phyloP scores from a whole-genome alignment of 768 basidiomycete species.

The Mycena crocata region DNA sequence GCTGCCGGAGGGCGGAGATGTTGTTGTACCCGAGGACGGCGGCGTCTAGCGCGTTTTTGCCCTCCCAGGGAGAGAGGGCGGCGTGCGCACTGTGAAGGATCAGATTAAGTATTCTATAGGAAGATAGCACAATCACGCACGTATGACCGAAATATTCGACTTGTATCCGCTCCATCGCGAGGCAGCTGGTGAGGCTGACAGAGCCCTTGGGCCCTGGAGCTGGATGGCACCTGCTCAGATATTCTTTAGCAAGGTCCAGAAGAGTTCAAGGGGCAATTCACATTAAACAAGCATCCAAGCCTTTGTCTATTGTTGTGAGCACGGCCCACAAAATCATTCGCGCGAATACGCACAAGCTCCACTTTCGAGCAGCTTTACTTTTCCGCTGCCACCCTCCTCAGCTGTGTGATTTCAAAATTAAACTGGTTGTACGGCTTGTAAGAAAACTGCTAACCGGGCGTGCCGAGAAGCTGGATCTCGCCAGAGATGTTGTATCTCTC shows the following conservation, averaged over 20 bases:
- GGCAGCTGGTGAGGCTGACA: conserved; percentile 70
- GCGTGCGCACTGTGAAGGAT: conserved; percentile 73
- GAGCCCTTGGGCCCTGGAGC: conserved; percentile 80
- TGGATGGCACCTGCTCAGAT: conserved; percentile 75
- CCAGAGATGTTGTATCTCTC: conserved; percentile 72
- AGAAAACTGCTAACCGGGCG: conserved; percentile 65
- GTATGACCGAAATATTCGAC: conserved; percentile 82
- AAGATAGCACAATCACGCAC: conserved; percentile 49
- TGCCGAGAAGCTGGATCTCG: conserved; percentile 79
- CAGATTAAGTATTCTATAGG: neutral
- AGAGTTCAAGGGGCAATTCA: conserved; percentile 37
- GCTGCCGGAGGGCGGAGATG: conserved; percentile 84
- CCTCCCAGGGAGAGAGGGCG: conserved; percentile 86
- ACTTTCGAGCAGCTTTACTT: conserved; percentile 72
- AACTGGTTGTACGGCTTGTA: neutral
- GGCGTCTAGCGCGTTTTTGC: conserved; percentile 85
- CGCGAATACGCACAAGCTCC: conserved; percentile 45
- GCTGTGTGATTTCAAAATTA: conserved; percentile 53
- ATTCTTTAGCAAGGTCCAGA: neutral
- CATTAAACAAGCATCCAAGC: conserved; percentile 85
- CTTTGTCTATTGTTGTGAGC: conserved; percentile 64
- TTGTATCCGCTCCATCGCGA: conserved; percentile 69
- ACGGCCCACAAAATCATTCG: neutral
- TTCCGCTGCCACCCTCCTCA: conserved; percentile 84
- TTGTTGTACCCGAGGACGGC: conserved; percentile 88